These are phyloP conservation scores for Thymus mandschuricus DNA, from an alignment of 257 asterid genomes.

Conservation along the genomic window DNA sequence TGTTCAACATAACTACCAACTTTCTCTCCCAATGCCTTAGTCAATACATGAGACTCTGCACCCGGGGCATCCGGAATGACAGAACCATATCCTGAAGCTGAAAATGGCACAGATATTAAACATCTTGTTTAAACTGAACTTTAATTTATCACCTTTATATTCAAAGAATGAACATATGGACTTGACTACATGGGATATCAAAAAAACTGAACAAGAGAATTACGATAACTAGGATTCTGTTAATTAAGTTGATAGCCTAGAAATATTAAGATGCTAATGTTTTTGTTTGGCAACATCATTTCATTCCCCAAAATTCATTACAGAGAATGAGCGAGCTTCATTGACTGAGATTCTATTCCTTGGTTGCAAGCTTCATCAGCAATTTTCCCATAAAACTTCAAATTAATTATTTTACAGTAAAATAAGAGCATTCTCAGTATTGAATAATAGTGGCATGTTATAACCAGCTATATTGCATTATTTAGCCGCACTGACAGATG, in stretches of 20 bases:
- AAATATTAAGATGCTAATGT: background rate
- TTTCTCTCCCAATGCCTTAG: constrained; percentile 73
- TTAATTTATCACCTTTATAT: background rate
- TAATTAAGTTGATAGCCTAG: background rate
- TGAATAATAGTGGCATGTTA: background rate
- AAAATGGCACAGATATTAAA: constrained; percentile 26
- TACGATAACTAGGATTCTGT: background rate
- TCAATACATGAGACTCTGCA: constrained; percentile 73
- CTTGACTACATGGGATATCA: background rate
- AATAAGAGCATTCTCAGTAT: too few species aligned
- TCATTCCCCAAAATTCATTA: background rate
- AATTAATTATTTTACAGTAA: too few species aligned
- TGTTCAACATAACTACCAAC: constrained; percentile 69
- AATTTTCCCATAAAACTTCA: too few species aligned
- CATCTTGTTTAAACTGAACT: constrained; percentile 13
- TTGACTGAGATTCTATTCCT: background rate
- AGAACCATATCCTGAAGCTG: constrained; percentile 94
- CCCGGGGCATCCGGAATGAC: constrained; percentile 73
- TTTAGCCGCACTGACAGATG: background rate
- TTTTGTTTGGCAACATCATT: background rate
- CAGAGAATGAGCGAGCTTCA: background rate
- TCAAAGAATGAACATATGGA: background rate
- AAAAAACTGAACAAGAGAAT: background rate
- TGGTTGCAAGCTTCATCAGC: background rate
- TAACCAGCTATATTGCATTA: background rate